These are phyloP conservation scores for Komagataea norvegica DNA, from an alignment of 1,139 yeast species.

Conservation along the genomic window DNA sequence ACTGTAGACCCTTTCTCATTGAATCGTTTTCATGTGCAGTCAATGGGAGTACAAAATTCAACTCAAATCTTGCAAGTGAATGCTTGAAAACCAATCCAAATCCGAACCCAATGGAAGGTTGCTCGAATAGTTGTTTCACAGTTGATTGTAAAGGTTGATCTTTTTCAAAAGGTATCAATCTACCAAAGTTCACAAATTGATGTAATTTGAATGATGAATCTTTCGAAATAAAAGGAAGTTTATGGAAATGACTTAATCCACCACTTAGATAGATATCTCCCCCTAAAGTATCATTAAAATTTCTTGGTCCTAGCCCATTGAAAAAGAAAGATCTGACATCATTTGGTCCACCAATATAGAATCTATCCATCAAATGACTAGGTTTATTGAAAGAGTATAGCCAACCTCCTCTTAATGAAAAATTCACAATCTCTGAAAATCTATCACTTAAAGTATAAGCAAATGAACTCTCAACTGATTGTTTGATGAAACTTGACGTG, in stretches of 20 bases:
- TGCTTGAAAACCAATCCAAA: conserved; percentile 77
- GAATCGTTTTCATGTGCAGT: conserved; percentile 60
- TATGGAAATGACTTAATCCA: conserved; percentile 64
- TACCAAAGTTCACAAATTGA: conserved; percentile 70
- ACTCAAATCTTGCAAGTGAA: conserved; percentile 87
- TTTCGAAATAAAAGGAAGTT: conserved; percentile 52
- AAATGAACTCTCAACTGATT: conserved; percentile 43
- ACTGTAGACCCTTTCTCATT: conserved; percentile 81
- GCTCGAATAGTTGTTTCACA: conserved; percentile 29
- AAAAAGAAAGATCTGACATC: conserved; percentile 72
- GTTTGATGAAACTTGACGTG: conserved; percentile 39
- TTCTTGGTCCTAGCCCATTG: conserved; percentile 86
- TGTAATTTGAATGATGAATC: conserved; percentile 68
- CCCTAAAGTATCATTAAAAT: conserved; percentile 52
- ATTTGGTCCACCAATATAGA: conserved; percentile 73
- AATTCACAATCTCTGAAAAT: conserved; percentile 31
- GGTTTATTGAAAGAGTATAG: conserved; percentile 34
- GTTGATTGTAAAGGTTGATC: conserved; percentile 23
- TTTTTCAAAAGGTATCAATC: conserved; percentile 45
- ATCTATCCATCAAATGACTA: conserved; percentile 38
- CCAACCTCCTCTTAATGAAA: conserved; percentile 49
- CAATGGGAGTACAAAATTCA: conserved; percentile 79
- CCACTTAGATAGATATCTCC: conserved; percentile 73
- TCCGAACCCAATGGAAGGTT: conserved; percentile 60
- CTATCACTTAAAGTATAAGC: conserved; percentile 34